Conservation (phyloP, 176 grass and related monocot species). For the Bromus sterilis region DNA sequence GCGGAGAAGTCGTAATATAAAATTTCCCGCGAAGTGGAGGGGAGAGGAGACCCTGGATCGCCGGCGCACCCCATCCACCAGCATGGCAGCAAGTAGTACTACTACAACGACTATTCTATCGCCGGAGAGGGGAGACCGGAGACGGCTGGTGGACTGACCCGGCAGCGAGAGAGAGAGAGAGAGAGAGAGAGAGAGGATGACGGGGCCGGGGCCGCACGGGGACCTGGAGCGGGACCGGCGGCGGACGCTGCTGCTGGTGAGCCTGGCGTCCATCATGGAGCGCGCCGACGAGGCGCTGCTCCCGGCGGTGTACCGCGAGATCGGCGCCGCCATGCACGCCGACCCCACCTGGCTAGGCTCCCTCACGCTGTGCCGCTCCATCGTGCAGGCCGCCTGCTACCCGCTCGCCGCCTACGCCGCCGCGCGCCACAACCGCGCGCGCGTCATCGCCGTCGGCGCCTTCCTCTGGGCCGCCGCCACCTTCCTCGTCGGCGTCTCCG, state of each 20-base stretch:
- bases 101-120: not conserved
- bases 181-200: not conserved
- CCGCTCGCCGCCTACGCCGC: conserved; percentile 73
- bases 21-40: conserved; percentile 33
- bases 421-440: conserved; percentile 57
- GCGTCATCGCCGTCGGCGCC: conserved; percentile 61
- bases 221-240: conserved; percentile 27
- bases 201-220: conserved; percentile 5
- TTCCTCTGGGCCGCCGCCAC: conserved; percentile 88
- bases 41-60: not conserved
- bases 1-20: conserved; percentile 14
- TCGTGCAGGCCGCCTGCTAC: conserved; percentile 84
- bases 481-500: conserved; percentile 77
- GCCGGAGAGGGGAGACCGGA: not conserved
- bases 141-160: not conserved
- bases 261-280: conserved; percentile 90
- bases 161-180: not conserved
- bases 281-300: conserved; percentile 84
- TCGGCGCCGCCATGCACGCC: conserved; percentile 57
- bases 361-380: conserved; percentile 70
- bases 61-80: not conserved
- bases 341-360: conserved; percentile 63
- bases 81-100: not conserved
- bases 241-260: conserved; percentile 64
- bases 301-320: conserved; percentile 85